These are phyloP conservation scores for Helicostylum pulchrum DNA, from an alignment of 192 early-diverging fungal species.

Conservation along the genomic window DNA sequence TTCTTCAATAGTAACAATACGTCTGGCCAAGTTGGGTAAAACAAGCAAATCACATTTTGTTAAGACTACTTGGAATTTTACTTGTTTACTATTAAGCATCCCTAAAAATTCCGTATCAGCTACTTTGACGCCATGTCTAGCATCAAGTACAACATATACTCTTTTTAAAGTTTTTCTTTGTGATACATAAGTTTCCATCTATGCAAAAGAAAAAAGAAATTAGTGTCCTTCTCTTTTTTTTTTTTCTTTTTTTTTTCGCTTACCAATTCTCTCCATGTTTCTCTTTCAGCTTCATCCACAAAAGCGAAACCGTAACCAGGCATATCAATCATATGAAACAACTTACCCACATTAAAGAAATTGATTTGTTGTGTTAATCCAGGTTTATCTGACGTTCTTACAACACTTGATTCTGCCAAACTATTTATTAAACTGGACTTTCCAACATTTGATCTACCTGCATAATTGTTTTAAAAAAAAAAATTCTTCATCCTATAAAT, in stretches of 20 bases:
- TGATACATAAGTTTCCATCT: constrained; percentile 67
- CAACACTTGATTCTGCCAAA: constrained; percentile 56
- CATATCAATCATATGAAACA: constrained; percentile 74
- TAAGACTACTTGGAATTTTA: constrained; percentile 51
- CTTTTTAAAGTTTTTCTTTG: constrained; percentile 54
- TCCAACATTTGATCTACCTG: constrained; percentile 76
- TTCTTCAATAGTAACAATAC: constrained; percentile 50
- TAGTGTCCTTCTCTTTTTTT: not conserved
- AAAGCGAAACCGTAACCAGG: constrained; percentile 82
- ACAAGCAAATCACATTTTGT: constrained; percentile 76
- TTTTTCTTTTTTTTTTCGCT: constrained; percentile 1
- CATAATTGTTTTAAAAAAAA: constrained; percentile 4
- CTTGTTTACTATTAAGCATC: constrained; percentile 46
- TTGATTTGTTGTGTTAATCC: constrained; percentile 80
- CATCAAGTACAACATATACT: constrained; percentile 74
- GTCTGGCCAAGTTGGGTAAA: constrained; percentile 59
- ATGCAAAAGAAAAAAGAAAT: constrained; percentile 1
- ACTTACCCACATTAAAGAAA: constrained; percentile 63
- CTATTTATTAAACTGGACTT: constrained; percentile 76
- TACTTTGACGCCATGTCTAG: constrained; percentile 65
- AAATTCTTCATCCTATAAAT: not conserved
- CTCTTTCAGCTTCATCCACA: constrained; percentile 57
- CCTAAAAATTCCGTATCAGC: constrained; percentile 52
- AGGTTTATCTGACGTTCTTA: constrained; percentile 67
- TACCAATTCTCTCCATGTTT: constrained; percentile 61